Conservation (phyloP, 2,329 filamentous ascomycete genomes). For the Monosporascus ibericus region DNA sequence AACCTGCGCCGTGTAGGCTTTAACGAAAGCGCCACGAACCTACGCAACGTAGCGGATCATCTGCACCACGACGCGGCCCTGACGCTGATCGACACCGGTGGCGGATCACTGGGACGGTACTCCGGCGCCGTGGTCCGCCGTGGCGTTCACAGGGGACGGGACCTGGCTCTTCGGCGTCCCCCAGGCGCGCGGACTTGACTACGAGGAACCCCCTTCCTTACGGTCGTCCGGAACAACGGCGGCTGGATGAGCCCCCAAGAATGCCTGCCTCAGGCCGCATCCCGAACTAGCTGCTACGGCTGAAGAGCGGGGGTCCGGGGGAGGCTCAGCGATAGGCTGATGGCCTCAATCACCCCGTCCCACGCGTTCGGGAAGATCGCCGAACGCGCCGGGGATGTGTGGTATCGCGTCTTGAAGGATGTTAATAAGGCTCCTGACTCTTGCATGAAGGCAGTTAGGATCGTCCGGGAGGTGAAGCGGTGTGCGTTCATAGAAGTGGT, state of each 20-base stretch:
- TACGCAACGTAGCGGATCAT: constrained; percentile 48
- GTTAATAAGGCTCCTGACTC: constrained; percentile 8
- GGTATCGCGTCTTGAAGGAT: constrained; percentile 9
- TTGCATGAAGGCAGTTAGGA: constrained; percentile 9
- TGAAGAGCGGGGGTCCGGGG: not conserved
- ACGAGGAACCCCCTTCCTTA: constrained; percentile 12
- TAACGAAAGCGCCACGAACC: constrained; percentile 47
- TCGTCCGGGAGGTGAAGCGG: constrained; percentile 11
- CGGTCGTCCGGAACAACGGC: constrained; percentile 15
- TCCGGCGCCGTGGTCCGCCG: constrained; percentile 23
- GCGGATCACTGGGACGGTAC: constrained; percentile 27
- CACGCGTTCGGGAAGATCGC: constrained; percentile 16
- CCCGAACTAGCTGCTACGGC: constrained; percentile 5
- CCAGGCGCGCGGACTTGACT: constrained; percentile 13
- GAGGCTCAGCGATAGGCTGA: constrained; percentile 10
- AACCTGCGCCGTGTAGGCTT: constrained; percentile 56
- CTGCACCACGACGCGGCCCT: constrained; percentile 42
- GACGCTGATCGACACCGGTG: constrained; percentile 25
- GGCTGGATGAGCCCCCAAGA: constrained; percentile 10
- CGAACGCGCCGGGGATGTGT: constrained; percentile 14
- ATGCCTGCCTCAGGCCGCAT: constrained; percentile 11
- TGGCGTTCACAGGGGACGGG: constrained; percentile 12
- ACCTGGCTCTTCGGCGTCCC: constrained; percentile 15
- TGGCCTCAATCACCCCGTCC: constrained; percentile 10
- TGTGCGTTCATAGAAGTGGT: constrained; percentile 13